Evolutionary conservation across 495 filamentous ascomycete genomes (phyloP), one percentile per base, ranked within the genome.

Genomic region (Neurospora sp.): DNA sequence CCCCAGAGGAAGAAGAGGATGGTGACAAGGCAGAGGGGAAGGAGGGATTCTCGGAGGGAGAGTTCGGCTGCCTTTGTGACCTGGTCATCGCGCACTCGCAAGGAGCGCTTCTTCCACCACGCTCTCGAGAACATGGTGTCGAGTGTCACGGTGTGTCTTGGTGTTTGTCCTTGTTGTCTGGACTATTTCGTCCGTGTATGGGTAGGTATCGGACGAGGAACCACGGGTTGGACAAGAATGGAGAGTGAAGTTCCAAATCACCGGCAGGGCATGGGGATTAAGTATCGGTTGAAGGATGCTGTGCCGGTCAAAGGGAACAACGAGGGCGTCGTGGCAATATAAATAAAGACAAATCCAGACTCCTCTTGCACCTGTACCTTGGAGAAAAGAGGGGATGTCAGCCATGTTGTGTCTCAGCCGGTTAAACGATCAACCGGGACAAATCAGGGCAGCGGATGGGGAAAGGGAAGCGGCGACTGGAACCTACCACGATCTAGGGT

Each of bases 1-100:
- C 94, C 93, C 93, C 92, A 95, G 5, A 96, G 83, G 77, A 97
- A 92, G 81, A 96, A 96, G 2, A 97, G 84, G 59, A 93, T 86
- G 20, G 92, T 94, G 73, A 93, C 91, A 31, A 93, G 82, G 31
- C 79, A 79, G 72, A 85, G 82, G 69, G 86, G 86, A 70, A 81
- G 84, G 73, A 88, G 80, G 4, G 82, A 84, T 59, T 86, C 82
- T 35, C 88, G 81, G 27, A 91, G 77, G 11, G 89, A 91, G 40
- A 91, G 80, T 44, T 88, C 86, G 18, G 86, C 87, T 0, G 88
- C 88, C 4, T 81, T 83, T 5, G 89, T 90, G 23, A 82, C 85
- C 77, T 83, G 81, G 71, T 85, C 80, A 75, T 90, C 82, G 9
- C 72, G 75, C 54, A 82, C 80, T 72, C 78, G 79, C 72, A 87